These are phyloP conservation scores for Arachnomyces sp. DNA, from an alignment of 2,329 filamentous ascomycete species.

Conservation along the genomic window DNA sequence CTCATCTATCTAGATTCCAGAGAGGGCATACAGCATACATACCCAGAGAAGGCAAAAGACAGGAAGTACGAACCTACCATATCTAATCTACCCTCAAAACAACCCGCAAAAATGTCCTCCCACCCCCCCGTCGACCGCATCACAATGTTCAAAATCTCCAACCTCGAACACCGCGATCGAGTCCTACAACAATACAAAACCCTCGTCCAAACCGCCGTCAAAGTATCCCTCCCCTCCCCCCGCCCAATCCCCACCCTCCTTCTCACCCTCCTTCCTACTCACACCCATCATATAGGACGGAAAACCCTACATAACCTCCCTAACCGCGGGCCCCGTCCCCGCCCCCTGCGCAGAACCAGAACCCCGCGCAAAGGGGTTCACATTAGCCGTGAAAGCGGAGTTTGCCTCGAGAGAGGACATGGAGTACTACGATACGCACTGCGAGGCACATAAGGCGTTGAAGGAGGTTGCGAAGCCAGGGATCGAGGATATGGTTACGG, in stretches of 20 bases:
- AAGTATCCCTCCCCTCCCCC: conserved; percentile 19
- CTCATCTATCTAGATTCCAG: no score
- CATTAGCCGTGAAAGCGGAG: conserved; percentile 48
- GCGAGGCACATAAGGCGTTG: conserved; percentile 41
- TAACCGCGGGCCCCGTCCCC: conserved; percentile 41
- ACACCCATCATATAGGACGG: conserved; percentile 43
- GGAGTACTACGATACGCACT: conserved; percentile 54
- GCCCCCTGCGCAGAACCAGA: conserved; percentile 24
- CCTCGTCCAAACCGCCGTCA: conserved; percentile 26
- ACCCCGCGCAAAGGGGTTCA: conserved; percentile 55
- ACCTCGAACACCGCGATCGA: conserved; percentile 28
- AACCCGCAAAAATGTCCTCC: background rate
- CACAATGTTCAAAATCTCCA: conserved; percentile 40
- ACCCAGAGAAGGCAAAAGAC: no score
- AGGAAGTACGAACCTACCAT: no score
- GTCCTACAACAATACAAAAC: conserved; percentile 30
- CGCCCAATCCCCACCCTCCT: background rate
- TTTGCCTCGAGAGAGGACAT: conserved; percentile 56
- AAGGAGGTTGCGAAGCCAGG: conserved; percentile 14
- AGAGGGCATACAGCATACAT: no score
- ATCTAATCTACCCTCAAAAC: no score
- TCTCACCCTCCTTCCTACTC: conserved; percentile 2
- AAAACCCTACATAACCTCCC: conserved; percentile 55
- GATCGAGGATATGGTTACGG: conserved; percentile 16
- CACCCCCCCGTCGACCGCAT: conserved; percentile 30